Conservation (phyloP, 441 rosid species). For the Croton laevigatus region DNA sequence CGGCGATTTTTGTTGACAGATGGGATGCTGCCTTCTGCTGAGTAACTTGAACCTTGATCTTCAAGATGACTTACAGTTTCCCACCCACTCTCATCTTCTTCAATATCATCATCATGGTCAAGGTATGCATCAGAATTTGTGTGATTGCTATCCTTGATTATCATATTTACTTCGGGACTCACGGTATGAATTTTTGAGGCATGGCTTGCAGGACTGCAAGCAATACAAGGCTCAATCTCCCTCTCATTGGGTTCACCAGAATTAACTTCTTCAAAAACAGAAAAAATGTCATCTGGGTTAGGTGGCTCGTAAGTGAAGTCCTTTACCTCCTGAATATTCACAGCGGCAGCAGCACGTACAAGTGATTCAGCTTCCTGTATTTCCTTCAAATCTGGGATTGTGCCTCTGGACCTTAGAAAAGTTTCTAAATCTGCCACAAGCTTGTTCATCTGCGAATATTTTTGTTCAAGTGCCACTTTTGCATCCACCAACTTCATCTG, state of each 20-base stretch:
- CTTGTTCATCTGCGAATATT: constrained; percentile 81
- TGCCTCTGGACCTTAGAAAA: constrained; percentile 48
- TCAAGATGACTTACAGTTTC: constrained; percentile 87
- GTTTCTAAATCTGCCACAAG: constrained; percentile 69
- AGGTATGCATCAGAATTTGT: constrained; percentile 41
- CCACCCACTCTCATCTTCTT: constrained; percentile 94
- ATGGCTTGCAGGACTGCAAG: constrained; percentile 56
- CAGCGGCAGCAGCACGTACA: constrained; percentile 42
- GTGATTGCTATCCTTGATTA: constrained; percentile 32
- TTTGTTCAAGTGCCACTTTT: constrained; percentile 75
- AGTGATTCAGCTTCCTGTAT: constrained; percentile 64
- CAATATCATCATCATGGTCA: constrained; percentile 49
- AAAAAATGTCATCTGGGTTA: constrained; percentile 67
- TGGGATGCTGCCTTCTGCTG: constrained; percentile 63
- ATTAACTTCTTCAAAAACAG: constrained; percentile 71
- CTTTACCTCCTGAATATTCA: constrained; percentile 49
- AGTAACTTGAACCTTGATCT: constrained; percentile 87
- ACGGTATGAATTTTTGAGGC: constrained; percentile 48
- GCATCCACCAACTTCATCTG: constrained; percentile 97
- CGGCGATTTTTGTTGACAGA: constrained; percentile 54
- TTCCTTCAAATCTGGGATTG: constrained; percentile 46
- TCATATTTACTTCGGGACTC: constrained; percentile 44
- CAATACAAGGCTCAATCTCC: constrained; percentile 54
- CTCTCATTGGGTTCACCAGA: constrained; percentile 53
- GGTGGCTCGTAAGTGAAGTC: constrained; percentile 75